Conservation (phyloP, 2,329 filamentous ascomycete genomes). For the Thermoascus crustaceus region DNA sequence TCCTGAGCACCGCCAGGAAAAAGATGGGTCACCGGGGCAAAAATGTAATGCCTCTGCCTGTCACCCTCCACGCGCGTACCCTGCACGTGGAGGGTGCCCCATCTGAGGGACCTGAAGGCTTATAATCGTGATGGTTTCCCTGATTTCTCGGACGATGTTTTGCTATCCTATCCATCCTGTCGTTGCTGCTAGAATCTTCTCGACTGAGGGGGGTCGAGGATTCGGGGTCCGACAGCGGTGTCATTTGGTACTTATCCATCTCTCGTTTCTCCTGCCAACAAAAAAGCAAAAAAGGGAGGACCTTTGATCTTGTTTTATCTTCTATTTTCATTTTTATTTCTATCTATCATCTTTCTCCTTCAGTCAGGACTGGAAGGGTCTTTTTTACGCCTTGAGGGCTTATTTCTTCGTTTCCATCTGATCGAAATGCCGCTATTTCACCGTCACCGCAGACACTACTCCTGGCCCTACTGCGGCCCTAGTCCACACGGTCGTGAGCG, state of each 20-base stretch:
- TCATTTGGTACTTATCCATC: no score
- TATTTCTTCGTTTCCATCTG: not conserved
- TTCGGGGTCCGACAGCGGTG: no score
- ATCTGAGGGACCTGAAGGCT: not conserved
- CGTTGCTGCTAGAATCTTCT: no score
- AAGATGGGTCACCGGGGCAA: constrained; percentile 4
- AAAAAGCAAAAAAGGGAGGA: no score
- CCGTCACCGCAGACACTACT: constrained; percentile 27
- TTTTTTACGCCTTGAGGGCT: not conserved
- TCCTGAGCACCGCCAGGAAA: constrained; percentile 3
- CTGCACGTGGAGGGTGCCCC: constrained; percentile 3
- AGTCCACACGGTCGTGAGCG: constrained; percentile 14
- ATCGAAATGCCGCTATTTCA: constrained; percentile 18
- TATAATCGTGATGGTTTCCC: constrained; percentile 1
- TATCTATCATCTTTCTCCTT: not conserved
- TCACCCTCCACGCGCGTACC: constrained; percentile 2
- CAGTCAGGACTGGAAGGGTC: no score
- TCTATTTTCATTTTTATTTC: no score
- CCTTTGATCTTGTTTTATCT: no score
- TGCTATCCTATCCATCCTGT: not conserved
- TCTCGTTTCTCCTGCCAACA: no score
- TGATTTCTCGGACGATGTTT: not conserved
- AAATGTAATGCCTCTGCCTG: no score
- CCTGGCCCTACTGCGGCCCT: constrained; percentile 29
- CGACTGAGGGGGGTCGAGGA: no score